Evolutionary conservation across 495 filamentous ascomycete species (phyloP), one percentile per base, ranked within the genome.

Genomic region (Aspergillus avenaceus): DNA sequence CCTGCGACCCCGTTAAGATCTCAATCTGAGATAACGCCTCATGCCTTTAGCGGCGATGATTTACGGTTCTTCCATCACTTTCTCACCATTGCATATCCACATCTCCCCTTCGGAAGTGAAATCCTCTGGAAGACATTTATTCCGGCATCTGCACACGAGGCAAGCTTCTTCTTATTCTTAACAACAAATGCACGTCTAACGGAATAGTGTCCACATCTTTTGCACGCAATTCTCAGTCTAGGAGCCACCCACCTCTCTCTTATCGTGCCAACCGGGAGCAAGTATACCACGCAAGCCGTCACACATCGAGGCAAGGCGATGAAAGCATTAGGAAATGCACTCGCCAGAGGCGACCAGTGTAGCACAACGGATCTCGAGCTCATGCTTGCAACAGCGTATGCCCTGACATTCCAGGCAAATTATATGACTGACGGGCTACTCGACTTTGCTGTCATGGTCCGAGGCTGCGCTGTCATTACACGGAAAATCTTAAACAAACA

Each of bases 41-140:
- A 36, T 8, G 18, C 4, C n/a, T 82, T 82, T 60, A 76, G 70
- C 28, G 63, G 76, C 14, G 67, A 78, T 18, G 81, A 84, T 60
- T 78, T 85, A 62, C 73, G 80, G 42, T 76, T 84, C 54, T 84
- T 84, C 61, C 79, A 85, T 61, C 78, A 83, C 52, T 84, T 85
- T 46, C 64, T 84, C 19, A 49, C 76, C 16, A 63, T 59, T 8
- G 82, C 80, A 47, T 76, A 79, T 49, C 83, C 82, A 5, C 75
- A 82, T 62, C 76, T 84, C 25, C 82, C 82, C 0, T 61, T 84
- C 41, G 79, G 79, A 22, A 74, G 75, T 41, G 80, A 84, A 50
- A 58, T 62, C 8, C 62, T 79, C 22, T 86, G 82, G 82, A 73
- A 70, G 13, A 81, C 81, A 26, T 72, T 79, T 31, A 65, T 86